Conservation (phyloP, 176 grass and related monocot genomes). For the Elaeis guineensis region DNA sequence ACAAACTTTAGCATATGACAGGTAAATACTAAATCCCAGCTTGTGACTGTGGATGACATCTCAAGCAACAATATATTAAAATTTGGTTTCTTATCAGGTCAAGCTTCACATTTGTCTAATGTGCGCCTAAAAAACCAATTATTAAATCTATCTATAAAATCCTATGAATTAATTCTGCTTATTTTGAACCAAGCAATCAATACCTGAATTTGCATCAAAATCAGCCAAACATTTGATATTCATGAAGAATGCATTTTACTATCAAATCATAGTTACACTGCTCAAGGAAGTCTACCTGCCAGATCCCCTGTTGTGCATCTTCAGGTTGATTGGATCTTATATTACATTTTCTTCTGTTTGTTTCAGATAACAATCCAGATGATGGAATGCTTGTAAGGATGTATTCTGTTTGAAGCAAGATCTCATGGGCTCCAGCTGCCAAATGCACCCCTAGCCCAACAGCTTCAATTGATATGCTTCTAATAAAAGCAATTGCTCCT, state of each 20-base stretch:
- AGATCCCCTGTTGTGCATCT: constrained; percentile 74
- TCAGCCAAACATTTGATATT: too few relatives aligned
- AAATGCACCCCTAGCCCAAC: constrained; percentile 93
- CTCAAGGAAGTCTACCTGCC: constrained; percentile 48
- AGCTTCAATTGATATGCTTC: constrained; percentile 86
- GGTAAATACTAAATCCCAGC: too few relatives aligned
- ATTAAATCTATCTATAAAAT: too few relatives aligned
- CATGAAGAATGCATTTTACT: not conserved
- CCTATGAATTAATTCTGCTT: too few relatives aligned
- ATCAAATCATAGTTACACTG: not conserved
- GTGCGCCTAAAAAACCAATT: too few relatives aligned
- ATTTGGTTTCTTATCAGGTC: too few relatives aligned
- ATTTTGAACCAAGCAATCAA: too few relatives aligned
- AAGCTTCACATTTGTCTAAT: too few relatives aligned
- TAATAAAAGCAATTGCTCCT: constrained; percentile 88
- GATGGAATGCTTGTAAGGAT: constrained; percentile 53
- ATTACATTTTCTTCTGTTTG: constrained; percentile 49
- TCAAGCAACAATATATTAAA: too few relatives aligned
- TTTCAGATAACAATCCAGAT: constrained; percentile 30
- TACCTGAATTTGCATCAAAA: too few relatives aligned
- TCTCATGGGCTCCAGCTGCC: constrained; percentile 83
- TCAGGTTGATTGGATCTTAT: constrained; percentile 81
- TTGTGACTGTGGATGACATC: too few relatives aligned
- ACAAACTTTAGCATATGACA: too few relatives aligned
- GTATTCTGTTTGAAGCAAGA: constrained; percentile 75